Conservation (phyloP, 1,284 basidiomycete species). For the Ganoderma meredithae region DNA sequence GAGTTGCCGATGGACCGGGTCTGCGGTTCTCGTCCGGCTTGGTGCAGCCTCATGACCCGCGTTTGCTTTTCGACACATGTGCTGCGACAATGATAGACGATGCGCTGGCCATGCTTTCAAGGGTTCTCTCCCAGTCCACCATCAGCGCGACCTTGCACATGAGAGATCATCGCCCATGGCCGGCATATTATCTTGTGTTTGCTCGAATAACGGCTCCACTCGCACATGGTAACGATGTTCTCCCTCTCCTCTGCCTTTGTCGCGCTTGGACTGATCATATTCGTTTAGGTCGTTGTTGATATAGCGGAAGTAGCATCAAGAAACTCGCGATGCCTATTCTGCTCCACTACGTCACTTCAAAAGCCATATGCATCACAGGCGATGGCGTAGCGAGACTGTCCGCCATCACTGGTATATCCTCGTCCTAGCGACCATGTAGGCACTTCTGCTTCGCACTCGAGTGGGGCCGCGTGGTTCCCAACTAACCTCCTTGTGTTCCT, state of each 20-base stretch:
- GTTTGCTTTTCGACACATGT: background rate
- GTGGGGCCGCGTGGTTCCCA: conserved; percentile 8
- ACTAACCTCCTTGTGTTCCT: background rate
- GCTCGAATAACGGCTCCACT: background rate
- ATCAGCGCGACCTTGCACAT: background rate
- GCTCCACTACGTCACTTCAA: background rate
- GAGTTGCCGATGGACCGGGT: background rate
- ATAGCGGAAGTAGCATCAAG: background rate
- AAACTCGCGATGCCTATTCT: background rate
- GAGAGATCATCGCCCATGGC: background rate
- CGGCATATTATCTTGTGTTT: background rate
- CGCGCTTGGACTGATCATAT: background rate
- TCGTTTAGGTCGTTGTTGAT: background rate
- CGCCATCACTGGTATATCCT: background rate
- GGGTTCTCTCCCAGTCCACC: background rate
- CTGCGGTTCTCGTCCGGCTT: background rate
- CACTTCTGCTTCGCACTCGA: background rate
- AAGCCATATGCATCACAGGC: background rate
- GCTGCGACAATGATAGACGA: conserved; percentile 4
- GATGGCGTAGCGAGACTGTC: background rate
- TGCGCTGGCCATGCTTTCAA: background rate
- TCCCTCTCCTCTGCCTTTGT: background rate
- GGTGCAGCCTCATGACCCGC: conserved; percentile 2
- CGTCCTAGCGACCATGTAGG: background rate
- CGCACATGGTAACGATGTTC: background rate